Base-by-base conservation (phyloP, 768 basidiomycete genomes). In the Termitomyces sp. region DNA sequence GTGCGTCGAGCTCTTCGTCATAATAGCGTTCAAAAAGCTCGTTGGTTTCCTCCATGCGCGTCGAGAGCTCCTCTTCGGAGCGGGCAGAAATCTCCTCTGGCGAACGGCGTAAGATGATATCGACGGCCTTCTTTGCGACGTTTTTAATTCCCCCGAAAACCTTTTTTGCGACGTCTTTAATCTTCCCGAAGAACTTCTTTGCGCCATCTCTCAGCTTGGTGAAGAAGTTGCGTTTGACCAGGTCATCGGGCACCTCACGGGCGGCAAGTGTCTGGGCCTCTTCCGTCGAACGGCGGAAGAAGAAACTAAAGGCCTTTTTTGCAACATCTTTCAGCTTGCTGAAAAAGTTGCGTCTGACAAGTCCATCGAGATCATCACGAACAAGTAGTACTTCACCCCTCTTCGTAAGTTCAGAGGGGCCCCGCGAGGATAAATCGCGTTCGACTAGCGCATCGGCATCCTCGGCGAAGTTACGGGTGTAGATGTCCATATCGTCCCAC, bases 11-110 rank as follows among this genome's bases (percentile, higher is more conserved):
- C 46, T 48, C 23, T 11, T 48, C 46, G 3, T 48, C 33, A 25
- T 48, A 23, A 23, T 35, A 11, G 7, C 32, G 33, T 13, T 48
- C 33, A 5, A 33, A 41, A 4, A 55, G 41, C 35, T 55, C 50
- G 32, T 60, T 45, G 10, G 13, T 5, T 12, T 56, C 50, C n/a
- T 52, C 38, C 25, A 22, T 29, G n/a, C 58, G 51, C 23, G 23
- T 25, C 12, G 16, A 32, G 10, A 45, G 31, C 6, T 15, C 18
- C 15, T 48, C 32, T 35, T 48, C 33, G 35, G 33, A 46, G 31
- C 29, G 29, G 12, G 29, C 2, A 45, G 44, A 35, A 12, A 20
- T 13, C 12, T 33, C 41, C 16, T 41, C 15, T n/a, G 45, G 32
- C 9, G 31, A 47, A 47, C 46, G 45, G 13, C 31, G 31, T 15